Evolutionary conservation across 2,329 filamentous ascomycete species (phyloP), one percentile per base, ranked within the genome.

Genomic region (Cladosporium sp.): DNA sequence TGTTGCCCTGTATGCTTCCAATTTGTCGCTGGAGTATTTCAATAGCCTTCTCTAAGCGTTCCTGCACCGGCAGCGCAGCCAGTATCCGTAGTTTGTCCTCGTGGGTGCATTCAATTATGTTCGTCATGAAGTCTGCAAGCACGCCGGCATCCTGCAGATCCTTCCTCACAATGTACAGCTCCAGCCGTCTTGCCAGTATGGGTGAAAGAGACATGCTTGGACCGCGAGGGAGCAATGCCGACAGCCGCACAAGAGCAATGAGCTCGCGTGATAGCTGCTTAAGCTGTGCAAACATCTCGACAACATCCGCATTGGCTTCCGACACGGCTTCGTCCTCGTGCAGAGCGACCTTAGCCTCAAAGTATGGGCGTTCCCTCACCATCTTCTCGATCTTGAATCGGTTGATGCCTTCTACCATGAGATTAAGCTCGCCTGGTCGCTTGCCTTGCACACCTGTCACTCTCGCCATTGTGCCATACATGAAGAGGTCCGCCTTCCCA

Each of bases 51-150:
- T 90, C 87, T 64, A 98, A 84, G 44, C 95, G 86, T 57, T 90
- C 87, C 71, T 91, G 91, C 57, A 95, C 83, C 72, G 93, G 88
- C 5, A 96, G 80, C 0, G 93, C 88, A n/a, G 92, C 87, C 41
- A 99, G 83, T 18, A 99, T 87, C 65, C 91, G 88, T 64, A 99
- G 84, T 78, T 96, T 97, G 76, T 99, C 95, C 77, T 97, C 92
- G 69, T 96, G 91, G 11, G 88, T 90, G 60, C 91, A 89, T 69
- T 97, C 92, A 2, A 96, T 87, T 28, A 98, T 86, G 75, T 97
- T 96, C 47, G 92, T 90, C 92, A 99, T 97, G 77, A 98, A 98
- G 77, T 99, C 95, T 7, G 95, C 94, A 11, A 99, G 84, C 10
- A 88, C 82, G 2, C 94, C 94, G 1, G 93, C 93, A 71, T 98